Conservation (phyloP, 2,329 filamentous ascomycete genomes). For the Cryoendolithus antarcticus region DNA sequence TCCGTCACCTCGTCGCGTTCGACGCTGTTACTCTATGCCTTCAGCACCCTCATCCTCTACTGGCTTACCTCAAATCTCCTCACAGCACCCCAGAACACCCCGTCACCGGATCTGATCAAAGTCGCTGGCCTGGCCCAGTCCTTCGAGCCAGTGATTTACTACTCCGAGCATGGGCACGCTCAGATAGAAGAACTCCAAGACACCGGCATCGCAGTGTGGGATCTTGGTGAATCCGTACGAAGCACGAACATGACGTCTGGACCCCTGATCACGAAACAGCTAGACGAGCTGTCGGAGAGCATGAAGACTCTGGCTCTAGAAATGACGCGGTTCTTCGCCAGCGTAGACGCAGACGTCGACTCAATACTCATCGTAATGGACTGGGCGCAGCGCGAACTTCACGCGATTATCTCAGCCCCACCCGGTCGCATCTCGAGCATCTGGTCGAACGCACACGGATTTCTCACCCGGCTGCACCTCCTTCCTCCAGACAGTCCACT, state of each 20-base stretch:
- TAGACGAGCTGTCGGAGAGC: conserved; percentile 76
- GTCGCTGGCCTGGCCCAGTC: conserved; percentile 79
- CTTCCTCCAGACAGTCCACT: conserved; percentile 26
- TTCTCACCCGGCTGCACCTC: conserved; percentile 51
- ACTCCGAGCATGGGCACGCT: conserved; percentile 75
- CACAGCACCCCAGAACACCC: conserved; percentile 52
- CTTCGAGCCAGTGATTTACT: conserved; percentile 90
- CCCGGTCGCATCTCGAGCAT: conserved; percentile 56
- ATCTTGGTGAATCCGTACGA: conserved; percentile 80
- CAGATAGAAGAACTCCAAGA: conserved; percentile 84
- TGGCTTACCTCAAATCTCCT: conserved; percentile 54
- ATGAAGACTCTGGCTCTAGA: conserved; percentile 75
- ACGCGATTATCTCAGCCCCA: conserved; percentile 51
- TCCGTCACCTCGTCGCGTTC: conserved; percentile 56
- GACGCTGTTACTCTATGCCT: conserved; percentile 50
- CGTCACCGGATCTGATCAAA: conserved; percentile 78
- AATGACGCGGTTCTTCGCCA: conserved; percentile 82
- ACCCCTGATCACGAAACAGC: conserved; percentile 68
- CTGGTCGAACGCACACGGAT: conserved; percentile 71
- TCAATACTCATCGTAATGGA: conserved; percentile 91
- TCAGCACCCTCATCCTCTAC: conserved; percentile 53
- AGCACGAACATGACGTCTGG: conserved; percentile 85
- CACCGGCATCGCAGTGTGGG: conserved; percentile 87
- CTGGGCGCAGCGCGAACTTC: conserved; percentile 79
- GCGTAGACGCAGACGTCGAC: conserved; percentile 87